A percentile compares a stretch with the other conserved stretches of the same genome.
These are phyloP conservation scores for Hypoxylon cercidicola DNA, from an alignment of 495 filamentous ascomycete genomes.

Conservation along the genomic window DNA sequence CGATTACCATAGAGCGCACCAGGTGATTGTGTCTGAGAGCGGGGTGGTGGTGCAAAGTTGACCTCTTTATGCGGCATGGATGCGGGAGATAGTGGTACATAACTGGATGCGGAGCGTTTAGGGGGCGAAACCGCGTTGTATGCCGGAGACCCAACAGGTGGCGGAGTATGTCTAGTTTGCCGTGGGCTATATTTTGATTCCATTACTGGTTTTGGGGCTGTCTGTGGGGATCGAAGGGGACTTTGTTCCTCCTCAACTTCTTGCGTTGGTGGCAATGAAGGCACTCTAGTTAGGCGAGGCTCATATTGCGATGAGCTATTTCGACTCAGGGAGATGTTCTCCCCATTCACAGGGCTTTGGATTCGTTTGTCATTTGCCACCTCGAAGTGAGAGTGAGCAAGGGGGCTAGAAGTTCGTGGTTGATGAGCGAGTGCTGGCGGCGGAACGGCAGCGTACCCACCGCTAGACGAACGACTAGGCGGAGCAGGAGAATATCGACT, in stretches of 20 bases:
- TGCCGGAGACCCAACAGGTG: constrained; percentile 50
- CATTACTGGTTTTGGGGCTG: constrained; percentile 34
- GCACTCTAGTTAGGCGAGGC: constrained; percentile 53
- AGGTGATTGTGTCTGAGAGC: constrained; percentile 90
- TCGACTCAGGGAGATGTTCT: constrained; percentile 51
- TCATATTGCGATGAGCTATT: constrained; percentile 61
- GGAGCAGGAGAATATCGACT: constrained; percentile 66
- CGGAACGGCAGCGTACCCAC: constrained; percentile 53
- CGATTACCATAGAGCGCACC: constrained; percentile 65
- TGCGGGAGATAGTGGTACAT: constrained; percentile 51
- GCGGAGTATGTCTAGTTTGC: constrained; percentile 53
- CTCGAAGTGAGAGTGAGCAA: constrained; percentile 77
- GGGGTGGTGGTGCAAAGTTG: constrained; percentile 67
- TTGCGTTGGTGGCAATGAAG: constrained; percentile 62
- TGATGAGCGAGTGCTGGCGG: constrained; percentile 73
- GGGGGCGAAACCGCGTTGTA: constrained; percentile 61
- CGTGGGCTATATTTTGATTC: constrained; percentile 48
- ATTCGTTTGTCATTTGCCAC: constrained; percentile 56
- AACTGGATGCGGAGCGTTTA: constrained; percentile 59
- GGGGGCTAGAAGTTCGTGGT: constrained; percentile 84
- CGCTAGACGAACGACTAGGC: constrained; percentile 50
- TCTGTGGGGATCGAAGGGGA: constrained; percentile 39
- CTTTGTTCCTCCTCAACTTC: constrained; percentile 64
- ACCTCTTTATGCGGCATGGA: constrained; percentile 45
- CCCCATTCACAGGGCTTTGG: constrained; percentile 44